Evolutionary conservation across 176 grass and related monocot genomes (phyloP).

Genomic region (Dactylis glomerata): DNA sequence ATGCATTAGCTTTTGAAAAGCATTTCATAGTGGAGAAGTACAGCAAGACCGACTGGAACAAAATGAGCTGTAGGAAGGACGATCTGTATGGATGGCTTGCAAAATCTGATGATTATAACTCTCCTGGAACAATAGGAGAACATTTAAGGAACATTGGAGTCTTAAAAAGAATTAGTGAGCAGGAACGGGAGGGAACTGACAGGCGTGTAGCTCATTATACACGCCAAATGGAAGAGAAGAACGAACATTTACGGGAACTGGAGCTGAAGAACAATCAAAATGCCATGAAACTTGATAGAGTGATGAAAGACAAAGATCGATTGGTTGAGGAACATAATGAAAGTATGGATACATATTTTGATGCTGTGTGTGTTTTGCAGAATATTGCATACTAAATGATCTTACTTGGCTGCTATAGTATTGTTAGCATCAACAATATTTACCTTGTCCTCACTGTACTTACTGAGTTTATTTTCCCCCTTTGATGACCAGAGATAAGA

Average conservation of each 20-base stretch:
- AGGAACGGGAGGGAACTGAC: slow-evolving; percentile 30
- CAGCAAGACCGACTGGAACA: slow-evolving; percentile 40
- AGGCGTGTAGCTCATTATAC: slow-evolving; percentile 38
- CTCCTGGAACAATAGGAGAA: slow-evolving; percentile 37
- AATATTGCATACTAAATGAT: background rate
- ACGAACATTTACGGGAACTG: slow-evolving; percentile 24
- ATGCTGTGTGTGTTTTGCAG: background rate
- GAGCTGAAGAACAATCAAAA: slow-evolving; percentile 36
- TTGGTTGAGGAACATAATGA: slow-evolving; percentile 42
- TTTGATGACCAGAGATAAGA: slow-evolving; percentile 35
- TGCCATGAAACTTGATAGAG: slow-evolving; percentile 34
- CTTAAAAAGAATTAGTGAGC: slow-evolving; percentile 44
- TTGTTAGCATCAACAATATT: background rate
- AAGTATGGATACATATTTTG: slow-evolving; percentile 30
- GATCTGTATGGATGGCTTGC: slow-evolving; percentile 66
- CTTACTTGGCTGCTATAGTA: background rate
- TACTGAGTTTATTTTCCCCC: background rate
- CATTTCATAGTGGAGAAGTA: slow-evolving; percentile 33
- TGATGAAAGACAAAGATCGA: slow-evolving; percentile 47
- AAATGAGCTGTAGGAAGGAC: slow-evolving; percentile 30
- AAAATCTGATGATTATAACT: slow-evolving; percentile 45
- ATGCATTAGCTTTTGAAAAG: slow-evolving; percentile 59
- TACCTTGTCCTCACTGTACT: background rate
- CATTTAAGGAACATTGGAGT: slow-evolving; percentile 50
- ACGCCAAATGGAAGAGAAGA: slow-evolving; percentile 39